Evolutionary conservation across 1,284 basidiomycete genomes (phyloP), one percentile per base, ranked within the genome.

Genomic region (Schizopora paradoxa): DNA sequence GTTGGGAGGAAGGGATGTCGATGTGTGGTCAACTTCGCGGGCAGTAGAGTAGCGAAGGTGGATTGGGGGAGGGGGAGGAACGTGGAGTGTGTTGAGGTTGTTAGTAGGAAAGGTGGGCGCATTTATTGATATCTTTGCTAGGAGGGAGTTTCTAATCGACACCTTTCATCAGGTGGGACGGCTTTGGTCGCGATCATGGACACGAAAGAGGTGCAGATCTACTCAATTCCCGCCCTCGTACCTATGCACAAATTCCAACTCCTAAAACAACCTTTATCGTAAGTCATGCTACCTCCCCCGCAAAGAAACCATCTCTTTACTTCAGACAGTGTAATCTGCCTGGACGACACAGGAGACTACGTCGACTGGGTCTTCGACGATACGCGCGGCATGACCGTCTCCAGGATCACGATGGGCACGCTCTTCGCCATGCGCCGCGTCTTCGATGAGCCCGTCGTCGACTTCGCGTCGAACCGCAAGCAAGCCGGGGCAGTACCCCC

Each of bases 211-310:
- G 76, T 68, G 0, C 61, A 81, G 5, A 68, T 82, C 8, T 90
- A 88, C 64, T 79, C 85, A 0, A 66, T 90, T 6, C 88, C 88
- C 2, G 67, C 72, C 54, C 67, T 86, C 21, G 79, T 85, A 54
- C 62, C 66, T 32, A 56, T 85, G 23, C 70, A 77, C 54, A 72
- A 69, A 0, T 50, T 79, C 27, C 62, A 72, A 39, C 60, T 79
- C 2, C 69, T 74, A 1, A 55, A 60, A 1, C 52, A 60, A 2
- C 65, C 68, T 10, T 58, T 65, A 19, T 59, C 67, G 79, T 82
- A 57, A 61, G 73, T 34, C 28, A 27, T 27, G 16, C 22, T 22
- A 7, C 19, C 27, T 8, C 26, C 33, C 13, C 13, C 14, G 27
- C 39, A 11, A 22, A 27, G 26, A 41, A 26, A 49, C 37, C 21